Base-by-base conservation (phyloP, 306 rosid species). In the Rosa lucieae region DNA sequence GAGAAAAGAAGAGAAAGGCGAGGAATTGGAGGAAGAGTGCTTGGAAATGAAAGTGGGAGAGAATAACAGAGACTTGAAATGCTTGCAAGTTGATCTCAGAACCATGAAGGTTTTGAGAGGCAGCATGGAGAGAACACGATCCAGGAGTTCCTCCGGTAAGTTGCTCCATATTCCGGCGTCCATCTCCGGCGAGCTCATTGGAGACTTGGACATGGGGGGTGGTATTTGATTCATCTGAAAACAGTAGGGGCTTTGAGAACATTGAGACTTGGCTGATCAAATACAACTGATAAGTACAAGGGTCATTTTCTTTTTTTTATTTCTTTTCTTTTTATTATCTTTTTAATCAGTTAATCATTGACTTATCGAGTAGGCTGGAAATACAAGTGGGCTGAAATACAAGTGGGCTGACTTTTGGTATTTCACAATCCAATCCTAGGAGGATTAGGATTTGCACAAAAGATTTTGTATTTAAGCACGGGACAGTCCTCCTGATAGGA, bases 81-180 rank as follows among this genome's bases (percentile, higher is more conserved):
- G 83, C 81, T 91, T 95, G 77, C 97, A 93, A 39, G 99, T 95
- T 14, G 98, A 89, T 87, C 97, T 83, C 0, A 95, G 87, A 65
- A n/a, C 82, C 73, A 90, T 79, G 79, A 91, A 83, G 66, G 79
- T 79, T 74, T 86, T 95, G 10, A 93, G 78, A 52, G 99, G 98
- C 4, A 95, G 91, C 32, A 86, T 86, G 8, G 94, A 85, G 78
- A 95, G 97, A 8, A 93, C 32, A 46, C 74, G 83, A 76, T 91
- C 99, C 0, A 93, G 91, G 7, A 91, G 87, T 58, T 91, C 99
- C 3, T 83, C 78, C 8, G 96, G 99, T 7, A 95, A 53, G 23
- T 72, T 83, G 89, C 94, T 83, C 99, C 99, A 95, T 71, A 95
- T 91, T 21, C 13, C 67, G 48, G 93, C 91, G 82, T 92, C 99